These are phyloP conservation scores for Trypethelium eluteriae DNA, from an alignment of 495 filamentous ascomycete species.

Conservation along the genomic window DNA sequence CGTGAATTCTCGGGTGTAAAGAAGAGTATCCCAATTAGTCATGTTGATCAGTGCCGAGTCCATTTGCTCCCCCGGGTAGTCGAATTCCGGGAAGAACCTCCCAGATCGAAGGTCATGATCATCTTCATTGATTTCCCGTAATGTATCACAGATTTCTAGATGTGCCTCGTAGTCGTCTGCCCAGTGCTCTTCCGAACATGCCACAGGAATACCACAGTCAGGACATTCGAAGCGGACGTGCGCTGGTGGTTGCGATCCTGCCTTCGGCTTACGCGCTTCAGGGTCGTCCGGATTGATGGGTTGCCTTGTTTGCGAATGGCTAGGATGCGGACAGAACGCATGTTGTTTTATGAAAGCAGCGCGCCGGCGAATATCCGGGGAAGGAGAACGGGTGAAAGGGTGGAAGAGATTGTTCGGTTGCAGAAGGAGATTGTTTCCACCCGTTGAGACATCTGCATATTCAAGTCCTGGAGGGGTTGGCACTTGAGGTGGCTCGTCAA, in stretches of 20 bases:
- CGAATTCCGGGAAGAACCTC: constrained; percentile 86
- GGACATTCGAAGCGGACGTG: constrained; percentile 92
- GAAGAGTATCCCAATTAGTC: constrained; percentile 95
- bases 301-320: constrained; percentile 61
- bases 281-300: constrained; percentile 54
- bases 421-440: constrained; percentile 42
- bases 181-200: constrained; percentile 90
- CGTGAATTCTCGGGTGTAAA: constrained; percentile 80
- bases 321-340: constrained; percentile 83
- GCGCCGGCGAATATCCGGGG: constrained; percentile 70
- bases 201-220: constrained; percentile 89
- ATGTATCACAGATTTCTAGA: constrained; percentile 80
- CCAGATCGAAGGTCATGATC: constrained; percentile 91
- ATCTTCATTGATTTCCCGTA: constrained; percentile 92
- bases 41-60: constrained; percentile 91
- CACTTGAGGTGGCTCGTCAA: constrained; percentile 8
- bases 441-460: not conserved
- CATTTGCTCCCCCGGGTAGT: constrained; percentile 79
- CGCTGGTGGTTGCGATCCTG: constrained; percentile 53
- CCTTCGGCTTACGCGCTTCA: constrained; percentile 46
- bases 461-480: constrained; percentile 11
- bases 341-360: constrained; percentile 85
- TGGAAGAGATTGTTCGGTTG: constrained; percentile 84
- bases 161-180: constrained; percentile 89
- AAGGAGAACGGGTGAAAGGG: constrained; percentile 77